Percentiles rank a stretch among this genome's conserved stretches.
These are phyloP conservation scores for Onygenales sp. DNA, from an alignment of 2,329 filamentous ascomycete species.

Conservation along the genomic window DNA sequence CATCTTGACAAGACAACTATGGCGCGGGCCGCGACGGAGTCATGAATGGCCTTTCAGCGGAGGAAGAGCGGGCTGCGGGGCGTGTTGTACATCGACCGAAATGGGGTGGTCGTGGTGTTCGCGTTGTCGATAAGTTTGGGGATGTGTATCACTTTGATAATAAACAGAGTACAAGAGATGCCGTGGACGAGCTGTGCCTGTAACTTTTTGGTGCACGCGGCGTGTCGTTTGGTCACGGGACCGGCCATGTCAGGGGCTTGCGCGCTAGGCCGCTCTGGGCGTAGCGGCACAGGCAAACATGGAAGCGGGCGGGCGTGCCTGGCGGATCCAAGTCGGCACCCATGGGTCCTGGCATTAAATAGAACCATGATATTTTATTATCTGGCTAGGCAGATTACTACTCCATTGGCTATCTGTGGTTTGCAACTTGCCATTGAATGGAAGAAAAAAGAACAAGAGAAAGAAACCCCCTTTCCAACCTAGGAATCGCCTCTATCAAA, in stretches of 20 bases:
- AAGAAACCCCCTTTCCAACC: background rate
- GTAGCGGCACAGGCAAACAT: background rate
- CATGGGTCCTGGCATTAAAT: too few species aligned
- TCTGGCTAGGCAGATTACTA: background rate
- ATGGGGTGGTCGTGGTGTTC: constrained; percentile 9
- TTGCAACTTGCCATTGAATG: too few species aligned
- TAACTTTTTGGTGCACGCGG: constrained; percentile 12
- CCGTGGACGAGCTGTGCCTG: background rate
- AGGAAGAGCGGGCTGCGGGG: constrained; percentile 5
- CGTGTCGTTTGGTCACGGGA: constrained; percentile 13
- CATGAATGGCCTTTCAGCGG: constrained; percentile 21
- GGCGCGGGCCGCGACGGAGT: constrained; percentile 14
- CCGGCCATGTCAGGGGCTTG: constrained; percentile 1
- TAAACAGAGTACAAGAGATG: background rate
- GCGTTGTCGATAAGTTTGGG: background rate
- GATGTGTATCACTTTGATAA: background rate
- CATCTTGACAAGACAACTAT: constrained; percentile 14
- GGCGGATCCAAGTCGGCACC: background rate
- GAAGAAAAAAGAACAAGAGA: too few species aligned
- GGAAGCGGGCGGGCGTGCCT: constrained; percentile 1
- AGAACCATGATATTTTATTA: background rate
- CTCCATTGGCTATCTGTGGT: too few species aligned
- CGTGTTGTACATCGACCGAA: constrained; percentile 11
- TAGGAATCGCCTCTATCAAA: background rate
- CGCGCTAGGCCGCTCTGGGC: background rate